Conservation (phyloP, 2,329 filamentous ascomycete genomes). For the Furcasterigmium furcatum region DNA sequence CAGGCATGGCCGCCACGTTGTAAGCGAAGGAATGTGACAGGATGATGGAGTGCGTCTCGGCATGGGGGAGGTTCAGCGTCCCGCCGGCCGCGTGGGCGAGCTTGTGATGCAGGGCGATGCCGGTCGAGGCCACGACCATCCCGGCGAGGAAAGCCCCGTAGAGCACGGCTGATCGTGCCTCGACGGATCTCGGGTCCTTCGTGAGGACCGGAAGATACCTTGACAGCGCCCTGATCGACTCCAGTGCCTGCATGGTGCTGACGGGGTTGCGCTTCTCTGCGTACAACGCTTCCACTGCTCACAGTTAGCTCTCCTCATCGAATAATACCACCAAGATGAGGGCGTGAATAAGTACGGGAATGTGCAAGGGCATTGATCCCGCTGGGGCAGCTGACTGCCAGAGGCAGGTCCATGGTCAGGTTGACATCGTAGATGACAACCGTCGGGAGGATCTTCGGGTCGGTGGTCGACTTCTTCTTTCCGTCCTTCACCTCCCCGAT, state of each 20-base stretch:
- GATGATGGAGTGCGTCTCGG: constrained; percentile 10
- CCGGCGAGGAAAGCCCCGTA: constrained; percentile 12
- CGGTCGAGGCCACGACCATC: constrained; percentile 5
- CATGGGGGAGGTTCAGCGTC: constrained; percentile 9
- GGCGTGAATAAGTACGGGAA: neutral
- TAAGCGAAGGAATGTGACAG: constrained; percentile 10
- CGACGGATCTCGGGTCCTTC: constrained; percentile 34
- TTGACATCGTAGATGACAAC: constrained; percentile 11
- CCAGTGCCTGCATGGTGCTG: constrained; percentile 7
- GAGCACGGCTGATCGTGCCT: constrained; percentile 33
- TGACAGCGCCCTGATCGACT: constrained; percentile 11
- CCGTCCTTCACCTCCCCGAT: constrained; percentile 11
- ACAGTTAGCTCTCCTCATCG: too few species aligned
- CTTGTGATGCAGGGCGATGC: constrained; percentile 11
- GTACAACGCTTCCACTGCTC: constrained; percentile 9
- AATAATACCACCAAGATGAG: neutral
- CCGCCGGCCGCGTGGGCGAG: constrained; percentile 10
- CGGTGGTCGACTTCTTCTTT: constrained; percentile 10
- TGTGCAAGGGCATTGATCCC: constrained; percentile 12
- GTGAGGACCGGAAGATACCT: constrained; percentile 49
- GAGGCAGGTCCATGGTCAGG: constrained; percentile 11
- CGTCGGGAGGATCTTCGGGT: constrained; percentile 10
- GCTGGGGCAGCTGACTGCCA: constrained; percentile 8
- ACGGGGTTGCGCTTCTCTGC: constrained; percentile 9
- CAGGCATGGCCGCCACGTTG: constrained; percentile 4